Evolutionary conservation across 306 rosid genomes (phyloP), one percentile per base, ranked within the genome.

Genomic region (Trifolium dubium): DNA sequence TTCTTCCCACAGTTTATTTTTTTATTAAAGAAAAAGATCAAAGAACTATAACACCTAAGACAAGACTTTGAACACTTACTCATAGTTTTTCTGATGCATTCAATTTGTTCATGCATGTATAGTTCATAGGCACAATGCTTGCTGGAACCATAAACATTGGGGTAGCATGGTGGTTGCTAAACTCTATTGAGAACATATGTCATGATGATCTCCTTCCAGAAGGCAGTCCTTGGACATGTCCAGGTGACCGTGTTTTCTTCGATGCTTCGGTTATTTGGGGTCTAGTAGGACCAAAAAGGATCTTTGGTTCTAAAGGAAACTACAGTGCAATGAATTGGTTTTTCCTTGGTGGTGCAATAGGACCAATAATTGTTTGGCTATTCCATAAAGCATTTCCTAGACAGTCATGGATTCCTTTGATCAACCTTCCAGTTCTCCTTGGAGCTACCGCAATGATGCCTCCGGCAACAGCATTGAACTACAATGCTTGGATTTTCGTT

Each of bases 211-310:
- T 84, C 54, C 92, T 88, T 31, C 90, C 91, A 0, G 5, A 55
- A 8, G 79, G 77, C 46, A 92, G 97, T 66, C 97, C 93, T 0
- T 92, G 96, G 96, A 92, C 97, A 53, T 92, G 97, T 56, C 97
- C 97, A 0, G 40, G 73, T 2, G 93, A 88, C 77, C 85, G 89
- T 0, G 93, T 92, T 34, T 92, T 92, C 85, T 92, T 92, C 31
- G 96, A 92, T 64, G 96, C 96, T 5, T 92, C 97, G 14, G 93
- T 89, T 34, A 92, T 92, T 37, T 92, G 97, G 97, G 97, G 96
- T 11, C 59, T 92, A 62, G 93, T 86, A 3, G 97, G 97, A 66
- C 97, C 97, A 5, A 80, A 8, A 68, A 56, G 82, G 5, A 92
- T 92, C 44, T 92, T 89, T 72, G 97, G 97, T 17, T 41, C 83